Percentiles rank a stretch among this genome's conserved stretches.
phyloP scores from a whole-genome alignment of 2,329 filamentous ascomycete genomes.

The Alternaria ventricosa region DNA sequence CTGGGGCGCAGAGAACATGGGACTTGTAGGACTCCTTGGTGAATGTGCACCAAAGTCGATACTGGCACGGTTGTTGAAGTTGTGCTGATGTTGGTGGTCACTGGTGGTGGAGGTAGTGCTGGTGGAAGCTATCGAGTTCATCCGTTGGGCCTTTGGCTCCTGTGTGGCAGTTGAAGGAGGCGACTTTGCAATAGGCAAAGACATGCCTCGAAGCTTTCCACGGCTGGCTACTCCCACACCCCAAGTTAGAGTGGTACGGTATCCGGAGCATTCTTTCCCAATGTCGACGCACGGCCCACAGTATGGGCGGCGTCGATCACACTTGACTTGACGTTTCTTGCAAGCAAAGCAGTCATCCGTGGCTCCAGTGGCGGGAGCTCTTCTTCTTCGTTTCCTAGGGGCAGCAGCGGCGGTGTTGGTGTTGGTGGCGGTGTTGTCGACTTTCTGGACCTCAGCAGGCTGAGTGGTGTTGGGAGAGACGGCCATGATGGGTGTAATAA shows the following conservation, averaged over 20 bases:
- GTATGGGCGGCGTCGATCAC: constrained; percentile 90
- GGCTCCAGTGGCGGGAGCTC: constrained; percentile 86
- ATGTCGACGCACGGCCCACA: constrained; percentile 93
- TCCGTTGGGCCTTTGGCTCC: constrained; percentile 36
- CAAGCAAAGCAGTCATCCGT: constrained; percentile 96
- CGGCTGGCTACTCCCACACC: constrained; percentile 93
- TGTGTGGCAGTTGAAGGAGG: constrained; percentile 35
- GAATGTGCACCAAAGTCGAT: constrained; percentile 45
- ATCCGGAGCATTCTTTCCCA: constrained; percentile 91
- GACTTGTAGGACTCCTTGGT: constrained; percentile 46
- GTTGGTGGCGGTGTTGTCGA: constrained; percentile 33
- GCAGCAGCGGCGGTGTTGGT: constrained; percentile 40
- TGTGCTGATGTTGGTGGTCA: constrained; percentile 34
- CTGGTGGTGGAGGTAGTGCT: constrained; percentile 25
- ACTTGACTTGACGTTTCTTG: constrained; percentile 80
- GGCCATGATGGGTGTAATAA: constrained; percentile 35
- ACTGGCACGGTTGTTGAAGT: constrained; percentile 38
- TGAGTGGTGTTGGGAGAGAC: constrained; percentile 43
- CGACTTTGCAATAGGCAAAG: constrained; percentile 67
- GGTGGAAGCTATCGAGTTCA: constrained; percentile 29
- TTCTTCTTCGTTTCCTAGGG: constrained; percentile 75
- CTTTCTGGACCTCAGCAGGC: constrained; percentile 42
- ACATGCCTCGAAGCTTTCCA: constrained; percentile 89
- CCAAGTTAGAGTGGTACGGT: constrained; percentile 97
- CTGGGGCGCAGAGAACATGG: constrained; percentile 44